Conservation (phyloP, 176 grass and related monocot genomes). For the Aegilops tauschii region DNA sequence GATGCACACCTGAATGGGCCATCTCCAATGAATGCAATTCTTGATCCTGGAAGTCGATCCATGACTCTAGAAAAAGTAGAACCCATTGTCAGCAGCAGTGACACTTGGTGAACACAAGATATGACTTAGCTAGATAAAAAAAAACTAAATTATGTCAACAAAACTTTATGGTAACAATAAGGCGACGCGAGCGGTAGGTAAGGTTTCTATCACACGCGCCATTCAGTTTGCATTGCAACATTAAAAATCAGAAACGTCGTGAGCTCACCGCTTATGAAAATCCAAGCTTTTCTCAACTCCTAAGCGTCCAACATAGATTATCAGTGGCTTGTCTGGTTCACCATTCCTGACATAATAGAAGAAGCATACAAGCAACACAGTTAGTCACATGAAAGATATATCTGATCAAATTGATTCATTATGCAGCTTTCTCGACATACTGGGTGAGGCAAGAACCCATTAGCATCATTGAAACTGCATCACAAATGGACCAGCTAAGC, state of each 20-base stretch:
- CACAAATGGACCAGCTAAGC: neutral
- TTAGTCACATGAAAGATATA: constrained; percentile 8
- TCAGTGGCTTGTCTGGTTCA: constrained; percentile 80
- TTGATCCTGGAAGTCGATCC: constrained; percentile 57
- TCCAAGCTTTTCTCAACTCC: constrained; percentile 97
- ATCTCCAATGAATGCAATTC: constrained; percentile 65
- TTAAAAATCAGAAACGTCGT: neutral
- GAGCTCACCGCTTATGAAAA: constrained; percentile 81
- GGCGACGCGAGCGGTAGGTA: neutral
- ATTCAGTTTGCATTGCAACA: neutral
- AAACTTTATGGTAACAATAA: neutral
- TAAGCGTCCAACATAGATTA: constrained; percentile 89
- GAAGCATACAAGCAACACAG: neutral
- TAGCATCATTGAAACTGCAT: neutral
- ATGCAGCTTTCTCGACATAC: neutral
- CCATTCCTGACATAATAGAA: constrained; percentile 50
- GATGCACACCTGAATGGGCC: constrained; percentile 50
- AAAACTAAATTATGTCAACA: neutral
- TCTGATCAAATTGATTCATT: neutral
- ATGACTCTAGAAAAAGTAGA: constrained; percentile 47
- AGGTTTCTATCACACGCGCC: neutral
- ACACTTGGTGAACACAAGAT: neutral
- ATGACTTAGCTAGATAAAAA: neutral
- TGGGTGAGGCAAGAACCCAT: neutral
- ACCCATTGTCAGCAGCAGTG: neutral